These are phyloP conservation scores for Coelastrella sp. DNA, from an alignment of 139 green algal genomes.

Conservation along the genomic window DNA sequence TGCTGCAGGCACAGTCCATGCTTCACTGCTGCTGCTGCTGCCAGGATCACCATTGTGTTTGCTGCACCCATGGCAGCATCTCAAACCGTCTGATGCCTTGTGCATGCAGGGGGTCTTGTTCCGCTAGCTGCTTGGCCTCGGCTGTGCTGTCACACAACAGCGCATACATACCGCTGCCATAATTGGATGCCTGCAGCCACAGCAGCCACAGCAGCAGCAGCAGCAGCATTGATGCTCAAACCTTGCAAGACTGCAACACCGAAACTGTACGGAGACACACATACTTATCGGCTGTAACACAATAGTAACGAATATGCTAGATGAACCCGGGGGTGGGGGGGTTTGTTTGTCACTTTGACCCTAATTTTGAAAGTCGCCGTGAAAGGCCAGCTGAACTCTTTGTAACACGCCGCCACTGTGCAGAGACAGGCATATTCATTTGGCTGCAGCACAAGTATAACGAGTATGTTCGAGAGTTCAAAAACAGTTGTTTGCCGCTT, in stretches of 20 bases:
- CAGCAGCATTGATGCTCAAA: not conserved
- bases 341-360: not conserved
- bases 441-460: no score
- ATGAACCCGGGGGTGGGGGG: no score
- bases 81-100: slow-evolving; percentile 19
- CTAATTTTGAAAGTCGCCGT: slow-evolving; percentile 2
- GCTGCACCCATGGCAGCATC: slow-evolving; percentile 33
- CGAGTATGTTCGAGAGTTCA: no score
- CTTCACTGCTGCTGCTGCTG: not conserved
- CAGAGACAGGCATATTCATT: no score
- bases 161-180: slow-evolving; percentile 31
- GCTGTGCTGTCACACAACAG: not conserved
- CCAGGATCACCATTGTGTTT: not conserved
- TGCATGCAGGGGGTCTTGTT: slow-evolving; percentile 1
- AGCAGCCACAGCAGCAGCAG: slow-evolving; percentile 3
- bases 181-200: not conserved
- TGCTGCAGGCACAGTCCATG: not conserved
- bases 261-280: no score
- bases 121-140: slow-evolving; percentile 3
- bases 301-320: no score
- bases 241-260: no score
- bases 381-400: not conserved
- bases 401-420: no score
- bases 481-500: no score
- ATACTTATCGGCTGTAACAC: no score